Conservation (phyloP, 371 early-diverging fungal genomes). For the Apophysomyces trapeziformis region DNA sequence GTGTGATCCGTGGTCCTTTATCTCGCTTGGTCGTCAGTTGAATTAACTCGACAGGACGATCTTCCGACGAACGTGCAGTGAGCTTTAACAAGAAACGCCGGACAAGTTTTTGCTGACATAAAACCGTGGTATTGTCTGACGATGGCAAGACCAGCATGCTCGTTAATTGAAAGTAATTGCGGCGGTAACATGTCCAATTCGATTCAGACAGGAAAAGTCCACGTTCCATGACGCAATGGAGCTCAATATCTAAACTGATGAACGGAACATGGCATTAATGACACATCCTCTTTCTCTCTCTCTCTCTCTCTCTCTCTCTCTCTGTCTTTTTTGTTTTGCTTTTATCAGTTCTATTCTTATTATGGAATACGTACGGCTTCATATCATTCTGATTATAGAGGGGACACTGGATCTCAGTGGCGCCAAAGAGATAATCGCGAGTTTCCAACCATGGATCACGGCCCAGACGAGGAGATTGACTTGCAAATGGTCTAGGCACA, state of each 20-base stretch:
- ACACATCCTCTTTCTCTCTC: slow-evolving; percentile 14
- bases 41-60: slow-evolving; percentile 70
- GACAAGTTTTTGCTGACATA: slow-evolving; percentile 29
- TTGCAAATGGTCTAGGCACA: not conserved
- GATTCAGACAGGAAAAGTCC: slow-evolving; percentile 73
- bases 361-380: not conserved
- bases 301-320: not conserved
- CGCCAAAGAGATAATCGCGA: slow-evolving; percentile 16
- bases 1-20: slow-evolving; percentile 80
- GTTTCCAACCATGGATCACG: slow-evolving; percentile 7
- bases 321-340: too few relatives aligned
- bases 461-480: not conserved
- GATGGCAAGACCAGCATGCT: slow-evolving; percentile 55
- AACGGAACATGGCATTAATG: not conserved
- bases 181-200: slow-evolving; percentile 89
- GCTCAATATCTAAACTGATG: slow-evolving; percentile 33
- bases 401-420: slow-evolving; percentile 14
- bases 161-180: slow-evolving; percentile 89
- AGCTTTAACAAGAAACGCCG: slow-evolving; percentile 29
- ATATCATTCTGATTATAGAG: slow-evolving; percentile 8
- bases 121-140: slow-evolving; percentile 29
- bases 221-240: slow-evolving; percentile 62
- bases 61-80: slow-evolving; percentile 33
- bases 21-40: slow-evolving; percentile 91
- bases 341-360: too few relatives aligned